Conservation (phyloP, 2,329 filamentous ascomycete genomes). For the Exophiala bonariae region DNA sequence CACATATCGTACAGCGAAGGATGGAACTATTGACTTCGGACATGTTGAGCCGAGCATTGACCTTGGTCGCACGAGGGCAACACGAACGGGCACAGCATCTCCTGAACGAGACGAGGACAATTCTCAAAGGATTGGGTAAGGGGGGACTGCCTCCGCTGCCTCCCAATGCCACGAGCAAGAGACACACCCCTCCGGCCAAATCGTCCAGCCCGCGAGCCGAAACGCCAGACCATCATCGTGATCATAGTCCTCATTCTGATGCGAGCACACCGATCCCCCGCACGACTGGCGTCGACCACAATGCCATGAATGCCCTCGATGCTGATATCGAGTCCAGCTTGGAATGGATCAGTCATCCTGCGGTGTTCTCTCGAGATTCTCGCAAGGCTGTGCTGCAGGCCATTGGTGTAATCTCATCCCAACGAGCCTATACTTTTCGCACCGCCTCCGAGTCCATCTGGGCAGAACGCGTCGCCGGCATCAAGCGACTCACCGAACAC, state of each 20-base stretch:
- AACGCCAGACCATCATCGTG: constrained; percentile 36
- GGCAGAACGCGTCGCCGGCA: constrained; percentile 77
- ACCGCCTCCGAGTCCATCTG: constrained; percentile 86
- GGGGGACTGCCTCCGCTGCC: constrained; percentile 89
- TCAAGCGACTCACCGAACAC: constrained; percentile 77
- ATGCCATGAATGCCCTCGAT: constrained; percentile 82
- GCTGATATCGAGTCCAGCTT: constrained; percentile 84
- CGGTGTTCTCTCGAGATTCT: constrained; percentile 89
- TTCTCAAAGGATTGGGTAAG: constrained; percentile 93
- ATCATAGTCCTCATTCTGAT: constrained; percentile 37
- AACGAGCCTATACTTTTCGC: constrained; percentile 90
- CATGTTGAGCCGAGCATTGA: constrained; percentile 91
- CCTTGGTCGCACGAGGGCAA: constrained; percentile 84
- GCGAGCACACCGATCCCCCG: constrained; percentile 44
- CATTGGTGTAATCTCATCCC: constrained; percentile 93
- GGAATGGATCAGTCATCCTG: constrained; percentile 97
- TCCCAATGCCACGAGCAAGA: constrained; percentile 48
- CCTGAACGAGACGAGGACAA: constrained; percentile 88
- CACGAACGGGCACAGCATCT: constrained; percentile 92
- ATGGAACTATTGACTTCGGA: constrained; percentile 98
- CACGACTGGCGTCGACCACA: constrained; percentile 71
- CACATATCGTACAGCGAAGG: constrained; percentile 88
- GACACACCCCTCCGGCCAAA: constrained; percentile 38
- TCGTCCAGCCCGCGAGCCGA: constrained; percentile 35
- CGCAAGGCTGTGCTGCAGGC: constrained; percentile 94